Evolutionary conservation across 495 filamentous ascomycete genomes (phyloP), one percentile per base, ranked within the genome.

Genomic region (Annulohypoxylon maeteangense): DNA sequence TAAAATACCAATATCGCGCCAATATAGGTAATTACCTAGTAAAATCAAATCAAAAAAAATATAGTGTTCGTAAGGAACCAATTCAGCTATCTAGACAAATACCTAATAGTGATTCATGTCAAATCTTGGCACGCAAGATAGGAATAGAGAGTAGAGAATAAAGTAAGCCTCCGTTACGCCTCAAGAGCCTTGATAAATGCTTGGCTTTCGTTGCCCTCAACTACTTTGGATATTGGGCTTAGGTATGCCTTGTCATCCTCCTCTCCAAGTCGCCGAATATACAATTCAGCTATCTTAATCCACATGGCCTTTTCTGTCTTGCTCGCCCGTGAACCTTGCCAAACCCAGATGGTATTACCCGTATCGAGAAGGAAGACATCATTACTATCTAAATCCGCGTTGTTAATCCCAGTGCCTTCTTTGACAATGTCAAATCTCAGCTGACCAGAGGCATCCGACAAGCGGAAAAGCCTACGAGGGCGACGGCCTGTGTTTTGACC

Each of bases 281-380:
- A 90, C 6, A 76, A 74, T 74, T 89, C 85, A 16, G 86, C 84
- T 6, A 87, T 81, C 67, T 82, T 84, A 22, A 89, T 76, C 87
- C 88, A 90, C 77, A 82, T 72, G 0, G 83, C 82, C 69, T 81
- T 87, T 76, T 89, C 88, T 6, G 68, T 67, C 42, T 72, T 78
- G 74, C 87, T 89, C 2, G 87, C 87, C 2, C 76, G 78, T 2
- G 69, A 68, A 4, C 88, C 88, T 73, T 88, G 83, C 87, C 87
- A 90, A 23, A 90, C 86, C 87, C 87, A 90, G 14, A 89, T 76
- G 32, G 71, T 76, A 45, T 65, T 79, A 6, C 86, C 86, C 10
- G 73, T 77, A 44, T 89, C 87, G 50, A 87, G 82, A 8, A 90
- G 72, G 72, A 90, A 90, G 3, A 90, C 82, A 72, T 89, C 87